These are phyloP conservation scores for Vachellia pachyceras DNA, from an alignment of 306 rosid genomes.

Conservation along the genomic window DNA sequence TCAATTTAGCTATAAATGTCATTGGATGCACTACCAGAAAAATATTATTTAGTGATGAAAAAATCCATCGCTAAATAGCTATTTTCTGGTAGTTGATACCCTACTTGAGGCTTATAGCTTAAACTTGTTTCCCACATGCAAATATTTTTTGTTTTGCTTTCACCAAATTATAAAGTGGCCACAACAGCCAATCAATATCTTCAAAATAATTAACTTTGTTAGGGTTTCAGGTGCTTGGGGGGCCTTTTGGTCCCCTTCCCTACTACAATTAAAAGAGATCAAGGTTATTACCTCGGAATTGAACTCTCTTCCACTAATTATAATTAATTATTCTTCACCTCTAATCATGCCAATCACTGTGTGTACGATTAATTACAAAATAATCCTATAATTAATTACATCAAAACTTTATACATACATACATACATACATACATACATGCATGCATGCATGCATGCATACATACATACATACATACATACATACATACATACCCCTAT, in stretches of 20 bases:
- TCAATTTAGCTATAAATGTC: background rate
- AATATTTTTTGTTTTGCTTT: background rate
- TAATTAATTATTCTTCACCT: background rate
- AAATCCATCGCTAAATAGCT: too few relatives aligned
- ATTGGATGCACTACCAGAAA: background rate
- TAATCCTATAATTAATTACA: background rate
- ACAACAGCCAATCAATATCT: constrained; percentile 27
- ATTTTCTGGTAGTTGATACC: too few relatives aligned
- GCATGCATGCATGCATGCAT: too few relatives aligned
- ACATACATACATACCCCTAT: background rate
- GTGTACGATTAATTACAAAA: background rate
- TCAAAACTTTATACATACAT: background rate
- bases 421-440: too few relatives aligned
- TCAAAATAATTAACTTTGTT: constrained; percentile 35
- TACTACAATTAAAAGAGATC: background rate
- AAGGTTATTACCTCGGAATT: constrained; percentile 29
- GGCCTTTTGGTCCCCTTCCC: constrained; percentile 19
- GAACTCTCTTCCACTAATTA: constrained; percentile 6
- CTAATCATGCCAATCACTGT: background rate
- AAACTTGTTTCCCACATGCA: background rate
- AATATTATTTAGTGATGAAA: too few relatives aligned
- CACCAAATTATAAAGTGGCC: background rate
- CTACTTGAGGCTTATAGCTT: background rate
- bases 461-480: too few relatives aligned
- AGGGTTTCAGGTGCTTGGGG: constrained; percentile 29